These are phyloP conservation scores for Fusarium pininemorale DNA, from an alignment of 2,329 filamentous ascomycete genomes.

Conservation along the genomic window DNA sequence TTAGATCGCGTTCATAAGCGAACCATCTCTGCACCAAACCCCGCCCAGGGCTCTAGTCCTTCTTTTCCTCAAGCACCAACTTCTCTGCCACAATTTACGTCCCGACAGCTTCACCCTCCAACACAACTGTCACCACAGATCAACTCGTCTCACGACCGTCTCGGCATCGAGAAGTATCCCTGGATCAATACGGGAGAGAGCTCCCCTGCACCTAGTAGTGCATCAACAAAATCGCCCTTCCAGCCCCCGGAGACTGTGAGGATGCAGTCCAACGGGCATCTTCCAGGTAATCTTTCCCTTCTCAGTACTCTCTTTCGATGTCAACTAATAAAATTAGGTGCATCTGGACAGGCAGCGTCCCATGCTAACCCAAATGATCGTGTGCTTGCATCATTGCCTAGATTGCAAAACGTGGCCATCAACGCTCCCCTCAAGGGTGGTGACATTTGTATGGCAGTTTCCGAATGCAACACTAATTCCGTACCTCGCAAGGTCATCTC, in stretches of 20 bases:
- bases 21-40: conserved; percentile 60
- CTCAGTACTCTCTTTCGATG: background rate
- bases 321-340: conserved; percentile 6
- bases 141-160: conserved; percentile 18
- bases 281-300: conserved; percentile 11
- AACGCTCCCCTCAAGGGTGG: conserved; percentile 37
- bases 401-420: conserved; percentile 23
- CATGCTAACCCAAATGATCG: conserved; percentile 27
- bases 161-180: conserved; percentile 22
- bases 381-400: conserved; percentile 28
- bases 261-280: conserved; percentile 6
- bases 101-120: conserved; percentile 22
- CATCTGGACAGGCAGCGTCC: background rate
- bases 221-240: conserved; percentile 16
- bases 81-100: conserved; percentile 30
- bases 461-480: conserved; percentile 67
- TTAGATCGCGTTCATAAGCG: conserved; percentile 55
- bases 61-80: conserved; percentile 29
- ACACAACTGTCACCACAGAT: conserved; percentile 24
- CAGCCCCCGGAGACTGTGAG: conserved; percentile 7
- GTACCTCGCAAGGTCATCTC: conserved; percentile 79
- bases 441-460: conserved; percentile 63
- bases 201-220: conserved; percentile 17
- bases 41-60: conserved; percentile 43
- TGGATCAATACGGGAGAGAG: conserved; percentile 18